Evolutionary conservation across 805 yeast species (phyloP), one percentile per base, ranked within the genome.

Genomic region (Myxozyma mucilagina): DNA sequence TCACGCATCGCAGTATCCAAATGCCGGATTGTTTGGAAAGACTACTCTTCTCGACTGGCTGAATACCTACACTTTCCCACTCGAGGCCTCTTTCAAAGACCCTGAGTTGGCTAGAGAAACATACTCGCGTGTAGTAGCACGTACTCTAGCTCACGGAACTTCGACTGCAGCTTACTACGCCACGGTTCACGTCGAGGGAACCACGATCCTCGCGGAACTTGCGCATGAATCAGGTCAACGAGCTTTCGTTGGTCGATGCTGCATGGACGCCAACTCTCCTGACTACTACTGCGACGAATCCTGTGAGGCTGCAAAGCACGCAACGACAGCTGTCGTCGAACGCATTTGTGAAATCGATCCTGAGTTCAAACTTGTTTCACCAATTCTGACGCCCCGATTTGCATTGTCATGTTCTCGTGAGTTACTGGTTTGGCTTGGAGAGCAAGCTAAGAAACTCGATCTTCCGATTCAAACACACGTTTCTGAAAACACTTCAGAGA

Each of bases 131-230:
- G 88, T 87, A 4, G 83, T 94, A n/a, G 69, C 75, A 3, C 83
- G 87, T 58, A 89, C 97, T 0, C 75, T 94, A 64, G 69, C 72
- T 2, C 79, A 85, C 71, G 99, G 99, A 20, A 94, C 98, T 0
- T 94, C 99, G 0, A 85, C 93, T 58, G 96, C 96, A 0, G 81
- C 96, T 0, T 94, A 94, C 75, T 94, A 85, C 73, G 93, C 97
- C 3, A 91, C 98, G 0, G 86, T 90, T 49, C 96, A 93, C 70
- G 78, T 86, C 0, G 83, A 82, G 6, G 85, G 96, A 3, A 82
- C 97, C 1, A 86, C 86, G 54, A 68, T 87, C 41, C 81, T 94
- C 69, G 96, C 96, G 1, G 87, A 87, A 60, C 72, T 87, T 14
- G 84, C 93, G 39, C 75, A 85, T 11, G 62, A 77, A 43, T 67